These are phyloP conservation scores for Colletotrichum falcatum DNA, from an alignment of 2,329 filamentous ascomycete genomes.

Conservation along the genomic window DNA sequence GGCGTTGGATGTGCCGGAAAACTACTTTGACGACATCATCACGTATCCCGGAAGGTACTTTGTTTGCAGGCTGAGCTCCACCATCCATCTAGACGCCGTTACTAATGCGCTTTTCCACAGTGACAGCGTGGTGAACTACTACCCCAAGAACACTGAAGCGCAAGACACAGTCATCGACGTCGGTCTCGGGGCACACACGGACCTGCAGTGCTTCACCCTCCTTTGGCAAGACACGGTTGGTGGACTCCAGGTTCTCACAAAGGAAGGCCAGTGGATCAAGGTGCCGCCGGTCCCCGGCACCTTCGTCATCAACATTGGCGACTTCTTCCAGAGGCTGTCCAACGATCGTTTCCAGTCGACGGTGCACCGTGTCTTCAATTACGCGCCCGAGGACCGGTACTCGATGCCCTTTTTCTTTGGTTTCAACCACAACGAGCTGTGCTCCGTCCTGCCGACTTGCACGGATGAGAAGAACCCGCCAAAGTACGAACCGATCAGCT, in stretches of 20 bases:
- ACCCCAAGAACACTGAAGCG: slow-evolving; percentile 53
- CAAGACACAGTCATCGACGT: slow-evolving; percentile 49
- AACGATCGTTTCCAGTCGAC: slow-evolving; percentile 49
- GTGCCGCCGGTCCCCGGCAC: slow-evolving; percentile 44
- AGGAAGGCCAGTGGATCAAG: slow-evolving; percentile 53
- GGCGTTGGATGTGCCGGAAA: slow-evolving; percentile 42
- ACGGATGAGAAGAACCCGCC: slow-evolving; percentile 58
- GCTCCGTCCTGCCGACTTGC: slow-evolving; percentile 61
- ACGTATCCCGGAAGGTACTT: slow-evolving; percentile 41
- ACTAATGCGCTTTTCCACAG: slow-evolving; percentile 6
- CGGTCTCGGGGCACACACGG: slow-evolving; percentile 60
- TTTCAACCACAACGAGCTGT: slow-evolving; percentile 64
- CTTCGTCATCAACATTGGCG: slow-evolving; percentile 46
- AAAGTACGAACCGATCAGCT: slow-evolving; percentile 64
- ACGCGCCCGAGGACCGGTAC: slow-evolving; percentile 55
- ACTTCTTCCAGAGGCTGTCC: slow-evolving; percentile 44
- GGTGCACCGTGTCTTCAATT: slow-evolving; percentile 63
- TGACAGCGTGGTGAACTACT: slow-evolving; percentile 56
- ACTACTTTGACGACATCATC: slow-evolving; percentile 42
- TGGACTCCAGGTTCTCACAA: slow-evolving; percentile 57
- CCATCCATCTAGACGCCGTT: too few species aligned
- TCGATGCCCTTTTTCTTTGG: slow-evolving; percentile 70
- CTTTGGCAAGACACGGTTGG: slow-evolving; percentile 60
- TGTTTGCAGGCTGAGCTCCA: too few species aligned
- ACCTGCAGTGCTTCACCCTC: slow-evolving; percentile 61